Percentiles rank a stretch among this genome's conserved stretches.
These are phyloP conservation scores for Vitis hybrid DNA, from an alignment of 177 flowering plant genomes.

Conservation along the genomic window DNA sequence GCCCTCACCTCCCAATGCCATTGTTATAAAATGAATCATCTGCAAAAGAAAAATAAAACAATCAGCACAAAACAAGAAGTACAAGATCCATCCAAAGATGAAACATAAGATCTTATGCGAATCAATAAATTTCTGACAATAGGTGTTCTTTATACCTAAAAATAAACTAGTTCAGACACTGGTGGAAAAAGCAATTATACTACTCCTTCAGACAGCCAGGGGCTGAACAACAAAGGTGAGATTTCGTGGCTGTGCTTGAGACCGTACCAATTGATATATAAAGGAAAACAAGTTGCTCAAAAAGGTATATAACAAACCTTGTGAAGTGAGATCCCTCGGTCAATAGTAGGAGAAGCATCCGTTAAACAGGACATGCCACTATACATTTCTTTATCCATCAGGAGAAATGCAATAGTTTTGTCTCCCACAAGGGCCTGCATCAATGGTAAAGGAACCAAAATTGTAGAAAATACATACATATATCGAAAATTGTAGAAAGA, in stretches of 20 bases:
- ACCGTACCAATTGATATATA: not conserved
- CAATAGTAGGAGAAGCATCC: constrained; percentile 74
- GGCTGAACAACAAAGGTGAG: not conserved
- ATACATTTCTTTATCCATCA: constrained; percentile 97
- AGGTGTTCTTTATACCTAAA: not conserved
- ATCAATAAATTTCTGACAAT: not conserved
- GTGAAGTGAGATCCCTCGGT: constrained; percentile 95
- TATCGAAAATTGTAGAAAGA: not conserved
- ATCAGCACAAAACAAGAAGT: not conserved
- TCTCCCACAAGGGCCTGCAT: constrained; percentile 92
- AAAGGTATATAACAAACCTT: constrained; percentile 49
- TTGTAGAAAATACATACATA: not conserved
- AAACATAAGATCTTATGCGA: not conserved
- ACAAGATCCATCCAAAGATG: not conserved
- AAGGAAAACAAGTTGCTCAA: not conserved
- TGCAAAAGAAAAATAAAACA: constrained; percentile 28
- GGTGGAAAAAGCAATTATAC: not conserved
- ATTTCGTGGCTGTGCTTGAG: not conserved
- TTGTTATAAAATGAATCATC: constrained; percentile 96
- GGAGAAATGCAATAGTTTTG: constrained; percentile 83
- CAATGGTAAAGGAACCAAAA: constrained; percentile 1
- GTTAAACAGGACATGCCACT: constrained; percentile 84
- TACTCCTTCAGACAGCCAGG: not conserved
- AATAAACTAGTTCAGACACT: not conserved
- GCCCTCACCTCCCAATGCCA: constrained; percentile 98